A percentile compares a stretch with the other conserved stretches of the same genome.
Conservation (phyloP, 2,329 filamentous ascomycete species). For the Bipolaris victoriae region DNA sequence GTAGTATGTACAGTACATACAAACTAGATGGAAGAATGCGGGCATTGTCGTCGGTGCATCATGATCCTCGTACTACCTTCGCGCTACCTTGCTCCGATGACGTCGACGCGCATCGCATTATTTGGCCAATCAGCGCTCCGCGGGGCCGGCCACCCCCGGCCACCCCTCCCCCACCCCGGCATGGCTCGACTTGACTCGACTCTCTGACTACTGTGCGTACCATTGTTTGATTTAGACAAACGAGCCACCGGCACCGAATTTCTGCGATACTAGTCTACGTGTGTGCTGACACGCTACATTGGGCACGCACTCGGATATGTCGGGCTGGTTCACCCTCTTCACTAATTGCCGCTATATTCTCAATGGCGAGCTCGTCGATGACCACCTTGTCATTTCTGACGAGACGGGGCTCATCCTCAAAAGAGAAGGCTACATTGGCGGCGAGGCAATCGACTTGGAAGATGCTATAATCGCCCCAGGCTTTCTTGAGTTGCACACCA, state of each 20-base stretch:
- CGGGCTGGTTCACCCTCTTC: constrained; percentile 55
- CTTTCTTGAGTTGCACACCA: constrained; percentile 63
- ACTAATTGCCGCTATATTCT: constrained; percentile 55
- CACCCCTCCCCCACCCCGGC: constrained; percentile 10
- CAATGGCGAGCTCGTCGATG: constrained; percentile 52
- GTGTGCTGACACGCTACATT: background rate
- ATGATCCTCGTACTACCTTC: background rate
- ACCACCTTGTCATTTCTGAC: constrained; percentile 54
- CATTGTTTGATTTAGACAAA: constrained; percentile 3
- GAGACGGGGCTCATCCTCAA: constrained; percentile 53
- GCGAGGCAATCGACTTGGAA: constrained; percentile 56
- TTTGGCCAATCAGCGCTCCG: constrained; percentile 19
- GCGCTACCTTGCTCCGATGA: constrained; percentile 21
- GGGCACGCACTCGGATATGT: constrained; percentile 34
- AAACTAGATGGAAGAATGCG: background rate
- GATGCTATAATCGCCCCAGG: constrained; percentile 61
- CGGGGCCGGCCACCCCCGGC: constrained; percentile 6
- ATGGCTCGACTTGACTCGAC: constrained; percentile 13
- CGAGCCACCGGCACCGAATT: constrained; percentile 10
- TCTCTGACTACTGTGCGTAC: background rate
- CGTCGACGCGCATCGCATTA: constrained; percentile 14
- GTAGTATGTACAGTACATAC: too few species aligned
- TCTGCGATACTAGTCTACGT: constrained; percentile 4
- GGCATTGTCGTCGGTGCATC: constrained; percentile 17
- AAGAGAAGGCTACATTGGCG: constrained; percentile 53